These are phyloP conservation scores for Parasitella parasitica DNA, from an alignment of 371 early-diverging fungal genomes.

Conservation along the genomic window DNA sequence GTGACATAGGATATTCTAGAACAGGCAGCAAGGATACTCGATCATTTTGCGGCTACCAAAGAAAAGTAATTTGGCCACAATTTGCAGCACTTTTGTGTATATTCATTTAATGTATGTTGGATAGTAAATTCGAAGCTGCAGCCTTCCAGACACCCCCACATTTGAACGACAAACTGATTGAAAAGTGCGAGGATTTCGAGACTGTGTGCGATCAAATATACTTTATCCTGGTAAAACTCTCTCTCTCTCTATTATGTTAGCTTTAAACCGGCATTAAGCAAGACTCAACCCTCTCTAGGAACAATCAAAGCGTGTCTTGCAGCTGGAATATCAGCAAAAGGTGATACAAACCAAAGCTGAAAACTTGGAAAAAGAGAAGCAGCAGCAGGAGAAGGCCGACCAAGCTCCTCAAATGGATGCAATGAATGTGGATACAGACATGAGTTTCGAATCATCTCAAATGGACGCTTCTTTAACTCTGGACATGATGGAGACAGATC, in stretches of 20 bases:
- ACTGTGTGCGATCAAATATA: constrained; percentile 50
- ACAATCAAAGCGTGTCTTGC: constrained; percentile 45
- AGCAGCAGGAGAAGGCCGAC: constrained; percentile 7
- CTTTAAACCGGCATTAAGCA: neutral
- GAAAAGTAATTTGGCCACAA: constrained; percentile 19
- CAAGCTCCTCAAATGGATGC: constrained; percentile 9
- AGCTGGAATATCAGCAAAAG: constrained; percentile 39
- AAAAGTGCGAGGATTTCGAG: constrained; percentile 49
- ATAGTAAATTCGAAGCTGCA: constrained; percentile 25
- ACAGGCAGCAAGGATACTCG: constrained; percentile 42
- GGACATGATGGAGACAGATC: neutral
- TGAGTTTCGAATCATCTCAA: constrained; percentile 9
- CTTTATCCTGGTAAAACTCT: constrained; percentile 31
- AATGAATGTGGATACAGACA: constrained; percentile 14
- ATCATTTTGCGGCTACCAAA: constrained; percentile 34
- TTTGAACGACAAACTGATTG: constrained; percentile 27
- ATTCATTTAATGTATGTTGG: neutral
- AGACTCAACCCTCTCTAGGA: constrained; percentile 14
- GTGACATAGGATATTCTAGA: constrained; percentile 42
- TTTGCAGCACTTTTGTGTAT: neutral
- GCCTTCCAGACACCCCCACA: constrained; percentile 24
- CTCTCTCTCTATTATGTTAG: too few relatives aligned
- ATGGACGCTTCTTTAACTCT: constrained; percentile 9
- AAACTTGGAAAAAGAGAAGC: constrained; percentile 15
- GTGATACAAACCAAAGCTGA: constrained; percentile 13